These are phyloP conservation scores for Triangularia verruculosa DNA, from an alignment of 2,329 filamentous ascomycete genomes.

Conservation along the genomic window DNA sequence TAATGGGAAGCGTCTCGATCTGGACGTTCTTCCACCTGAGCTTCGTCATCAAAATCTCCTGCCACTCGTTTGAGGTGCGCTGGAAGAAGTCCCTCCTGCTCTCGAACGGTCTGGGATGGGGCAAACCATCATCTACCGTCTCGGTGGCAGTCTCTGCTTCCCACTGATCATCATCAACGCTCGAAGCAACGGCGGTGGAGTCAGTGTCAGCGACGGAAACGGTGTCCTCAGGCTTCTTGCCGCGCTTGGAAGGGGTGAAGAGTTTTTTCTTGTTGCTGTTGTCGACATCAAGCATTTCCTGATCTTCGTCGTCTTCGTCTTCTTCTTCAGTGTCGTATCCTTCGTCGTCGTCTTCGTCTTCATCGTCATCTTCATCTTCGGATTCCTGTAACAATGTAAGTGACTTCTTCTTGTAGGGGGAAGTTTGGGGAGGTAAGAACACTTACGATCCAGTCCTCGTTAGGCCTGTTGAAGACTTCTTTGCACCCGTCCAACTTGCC, in stretches of 20 bases:
- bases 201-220: conserved; percentile 19
- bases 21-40: conserved; percentile 66
- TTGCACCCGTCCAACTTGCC: conserved; percentile 92
- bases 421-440: conserved; percentile 23
- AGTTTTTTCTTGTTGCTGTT: conserved; percentile 29
- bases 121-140: conserved; percentile 69
- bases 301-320: conserved; percentile 53
- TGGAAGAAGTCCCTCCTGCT: conserved; percentile 87
- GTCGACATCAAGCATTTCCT: conserved; percentile 51
- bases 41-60: conserved; percentile 76
- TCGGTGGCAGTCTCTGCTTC: conserved; percentile 46
- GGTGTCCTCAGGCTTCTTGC: conserved; percentile 42
- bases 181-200: conserved; percentile 20
- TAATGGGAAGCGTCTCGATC: conserved; percentile 68
- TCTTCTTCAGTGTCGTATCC: conserved; percentile 61
- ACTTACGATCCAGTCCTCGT: conserved; percentile 77
- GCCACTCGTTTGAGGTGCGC: conserved; percentile 85
- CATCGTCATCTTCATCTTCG: conserved; percentile 61
- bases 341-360: conserved; percentile 59
- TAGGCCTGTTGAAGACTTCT: conserved; percentile 81
- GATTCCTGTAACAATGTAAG: conserved; percentile 47
- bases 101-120: conserved; percentile 80
- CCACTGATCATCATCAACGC: conserved; percentile 43
- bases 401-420: background rate
- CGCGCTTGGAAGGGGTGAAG: conserved; percentile 55